phyloP scores from a whole-genome alignment of 192 early-diverging fungal species.

The Coemansia sp. region DNA sequence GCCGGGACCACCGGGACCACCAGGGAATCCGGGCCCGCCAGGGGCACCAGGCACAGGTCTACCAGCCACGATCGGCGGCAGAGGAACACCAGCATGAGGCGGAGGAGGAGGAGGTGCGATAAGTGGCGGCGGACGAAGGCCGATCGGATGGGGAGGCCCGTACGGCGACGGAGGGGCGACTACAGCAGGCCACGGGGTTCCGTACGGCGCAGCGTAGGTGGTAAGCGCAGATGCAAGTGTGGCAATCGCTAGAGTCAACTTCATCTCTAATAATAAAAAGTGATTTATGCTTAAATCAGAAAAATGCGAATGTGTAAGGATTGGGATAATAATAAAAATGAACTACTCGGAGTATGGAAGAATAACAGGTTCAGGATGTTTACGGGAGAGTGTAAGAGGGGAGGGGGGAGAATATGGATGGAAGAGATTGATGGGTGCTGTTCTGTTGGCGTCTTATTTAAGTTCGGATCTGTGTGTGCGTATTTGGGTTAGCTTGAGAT shows the following conservation, averaged over 20 bases:
- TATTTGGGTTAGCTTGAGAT: too few relatives aligned
- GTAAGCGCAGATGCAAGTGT: slow-evolving; percentile 24
- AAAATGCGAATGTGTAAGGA: too few relatives aligned
- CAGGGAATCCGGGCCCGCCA: slow-evolving; percentile 9
- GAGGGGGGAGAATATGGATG: too few relatives aligned
- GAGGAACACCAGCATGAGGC: neutral
- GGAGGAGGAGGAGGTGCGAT: slow-evolving; percentile 15
- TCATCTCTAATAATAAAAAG: slow-evolving; percentile 21
- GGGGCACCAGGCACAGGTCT: slow-evolving; percentile 3
- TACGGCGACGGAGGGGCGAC: slow-evolving; percentile 17
- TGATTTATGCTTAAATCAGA: too few relatives aligned
- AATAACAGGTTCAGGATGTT: too few relatives aligned
- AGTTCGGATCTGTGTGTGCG: too few relatives aligned
- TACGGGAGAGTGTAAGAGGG: too few relatives aligned
- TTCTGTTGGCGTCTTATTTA: too few relatives aligned
- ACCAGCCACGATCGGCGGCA: neutral
- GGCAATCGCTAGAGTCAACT: slow-evolving; percentile 35
- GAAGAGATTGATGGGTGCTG: too few relatives aligned
- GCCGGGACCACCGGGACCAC: slow-evolving; percentile 2
- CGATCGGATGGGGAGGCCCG: neutral
- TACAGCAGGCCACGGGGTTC: slow-evolving; percentile 33
- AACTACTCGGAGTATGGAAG: neutral
- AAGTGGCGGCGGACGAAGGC: slow-evolving; percentile 9
- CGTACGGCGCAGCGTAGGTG: slow-evolving; percentile 9
- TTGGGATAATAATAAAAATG: neutral